Percentiles rank a stretch among this genome's conserved stretches.
Evolutionary conservation across 345 rosid genomes (phyloP).

Genomic region (Euphorbia peplus): DNA sequence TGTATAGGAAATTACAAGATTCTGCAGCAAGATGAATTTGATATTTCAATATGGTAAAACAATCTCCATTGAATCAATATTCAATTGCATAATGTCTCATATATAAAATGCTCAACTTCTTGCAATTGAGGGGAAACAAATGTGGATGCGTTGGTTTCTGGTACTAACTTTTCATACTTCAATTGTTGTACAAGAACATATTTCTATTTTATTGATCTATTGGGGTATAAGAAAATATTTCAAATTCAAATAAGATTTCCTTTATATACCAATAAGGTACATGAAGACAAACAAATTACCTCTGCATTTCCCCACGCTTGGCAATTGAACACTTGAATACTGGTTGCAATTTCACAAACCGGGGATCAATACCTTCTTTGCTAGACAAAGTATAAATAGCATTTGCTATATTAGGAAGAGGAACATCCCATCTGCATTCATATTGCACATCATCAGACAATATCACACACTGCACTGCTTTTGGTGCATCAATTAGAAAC

Average conservation of each 20-base stretch:
- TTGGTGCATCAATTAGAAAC: conserved; percentile 2
- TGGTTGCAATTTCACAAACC: conserved; percentile 78
- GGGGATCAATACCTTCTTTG: conserved; percentile 73
- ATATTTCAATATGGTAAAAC: not conserved
- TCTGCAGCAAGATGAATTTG: conserved; percentile 2
- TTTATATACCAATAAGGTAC: conserved; percentile 5
- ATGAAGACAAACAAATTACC: conserved; percentile 43
- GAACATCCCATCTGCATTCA: conserved; percentile 93
- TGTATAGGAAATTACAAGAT: conserved; percentile 23
- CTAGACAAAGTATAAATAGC: conserved; percentile 49
- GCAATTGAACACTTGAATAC: conserved; percentile 72
- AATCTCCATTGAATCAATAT: not conserved
- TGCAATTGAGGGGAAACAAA: not conserved
- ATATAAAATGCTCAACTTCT: not conserved
- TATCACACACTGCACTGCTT: conserved; percentile 7
- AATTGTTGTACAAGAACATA: not conserved
- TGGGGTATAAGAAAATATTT: conserved; percentile 4
- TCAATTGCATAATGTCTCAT: not conserved
- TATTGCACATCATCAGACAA: conserved; percentile 18
- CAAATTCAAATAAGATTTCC: not conserved
- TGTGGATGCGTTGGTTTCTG: not conserved
- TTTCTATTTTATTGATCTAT: not conserved
- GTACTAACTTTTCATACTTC: not conserved
- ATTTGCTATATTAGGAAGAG: conserved; percentile 57
- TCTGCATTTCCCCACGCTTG: conserved; percentile 60